phyloP scores from a whole-genome alignment of 2,329 filamentous ascomycete genomes.

The Shiraia sp. region DNA sequence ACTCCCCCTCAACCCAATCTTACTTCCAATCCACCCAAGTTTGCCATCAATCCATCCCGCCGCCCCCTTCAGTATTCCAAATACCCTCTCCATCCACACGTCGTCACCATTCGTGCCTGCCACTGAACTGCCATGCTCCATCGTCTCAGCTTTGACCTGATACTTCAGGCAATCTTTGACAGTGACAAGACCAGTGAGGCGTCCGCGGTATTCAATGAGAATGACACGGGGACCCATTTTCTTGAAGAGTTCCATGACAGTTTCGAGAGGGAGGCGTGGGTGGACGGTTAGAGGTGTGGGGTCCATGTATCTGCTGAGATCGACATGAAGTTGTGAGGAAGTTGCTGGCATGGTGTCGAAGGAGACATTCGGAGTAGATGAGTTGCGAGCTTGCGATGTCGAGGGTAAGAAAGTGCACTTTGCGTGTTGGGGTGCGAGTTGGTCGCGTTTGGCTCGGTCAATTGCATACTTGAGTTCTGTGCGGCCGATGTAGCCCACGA shows the following conservation, averaged over 20 bases:
- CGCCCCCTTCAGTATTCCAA: slow-evolving; percentile 17
- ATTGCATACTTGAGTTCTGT: slow-evolving; percentile 92
- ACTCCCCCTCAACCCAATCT: slow-evolving; percentile 16
- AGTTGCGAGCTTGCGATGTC: slow-evolving; percentile 24
- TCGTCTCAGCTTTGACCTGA: slow-evolving; percentile 92
- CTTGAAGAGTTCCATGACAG: slow-evolving; percentile 97
- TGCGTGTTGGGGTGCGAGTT: slow-evolving; percentile 62
- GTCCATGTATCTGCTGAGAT: slow-evolving; percentile 88
- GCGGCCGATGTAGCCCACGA: slow-evolving; percentile 90
- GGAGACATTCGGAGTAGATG: slow-evolving; percentile 43
- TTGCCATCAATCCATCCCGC: slow-evolving; percentile 24
- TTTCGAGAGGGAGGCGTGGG: slow-evolving; percentile 88
- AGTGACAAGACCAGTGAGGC: slow-evolving; percentile 82
- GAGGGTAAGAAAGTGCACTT: slow-evolving; percentile 70
- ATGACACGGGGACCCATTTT: slow-evolving; percentile 96
- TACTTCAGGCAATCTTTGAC: slow-evolving; percentile 97
- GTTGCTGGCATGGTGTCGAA: slow-evolving; percentile 65
- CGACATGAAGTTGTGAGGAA: slow-evolving; percentile 63
- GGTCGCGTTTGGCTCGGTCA: slow-evolving; percentile 72
- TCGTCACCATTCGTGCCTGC: slow-evolving; percentile 23
- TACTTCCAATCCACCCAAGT: slow-evolving; percentile 18
- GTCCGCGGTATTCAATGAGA: slow-evolving; percentile 86
- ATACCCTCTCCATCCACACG: slow-evolving; percentile 34
- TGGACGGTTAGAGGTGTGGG: slow-evolving; percentile 88
- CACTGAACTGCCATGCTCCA: slow-evolving; percentile 63